Conservation (phyloP, 2,329 filamentous ascomycete species). For the Fusarium sp. region DNA sequence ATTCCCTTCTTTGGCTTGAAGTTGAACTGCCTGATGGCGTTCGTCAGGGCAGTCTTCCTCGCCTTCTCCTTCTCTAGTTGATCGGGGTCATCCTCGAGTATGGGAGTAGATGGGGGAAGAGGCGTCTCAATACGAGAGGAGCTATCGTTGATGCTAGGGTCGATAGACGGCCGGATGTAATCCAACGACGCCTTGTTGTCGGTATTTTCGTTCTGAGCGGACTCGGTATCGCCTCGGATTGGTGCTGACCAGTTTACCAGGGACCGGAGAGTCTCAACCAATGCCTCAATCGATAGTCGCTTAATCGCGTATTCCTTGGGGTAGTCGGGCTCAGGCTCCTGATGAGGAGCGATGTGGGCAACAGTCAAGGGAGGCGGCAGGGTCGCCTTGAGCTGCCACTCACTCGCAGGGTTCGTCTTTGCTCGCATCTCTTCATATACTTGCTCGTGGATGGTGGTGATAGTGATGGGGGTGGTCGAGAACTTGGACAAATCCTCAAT, state of each 20-base stretch:
- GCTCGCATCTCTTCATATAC: conserved; percentile 83
- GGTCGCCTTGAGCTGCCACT: conserved; percentile 89
- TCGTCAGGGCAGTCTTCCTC: conserved; percentile 89
- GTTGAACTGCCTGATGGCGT: conserved; percentile 92
- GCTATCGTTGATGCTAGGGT: conserved; percentile 71
- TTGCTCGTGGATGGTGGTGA: conserved; percentile 83
- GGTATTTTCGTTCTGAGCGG: conserved; percentile 41
- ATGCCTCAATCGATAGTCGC: conserved; percentile 84
- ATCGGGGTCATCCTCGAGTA: conserved; percentile 87
- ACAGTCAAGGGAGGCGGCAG: conserved; percentile 88
- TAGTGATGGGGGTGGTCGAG: conserved; percentile 79
- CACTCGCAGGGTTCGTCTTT: conserved; percentile 68
- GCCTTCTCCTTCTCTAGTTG: conserved; percentile 96
- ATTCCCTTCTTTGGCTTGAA: conserved; percentile 97
- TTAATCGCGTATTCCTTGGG: conserved; percentile 94
- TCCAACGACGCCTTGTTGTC: conserved; percentile 54
- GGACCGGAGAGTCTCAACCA: conserved; percentile 89
- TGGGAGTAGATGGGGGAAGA: conserved; percentile 71
- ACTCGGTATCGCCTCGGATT: conserved; percentile 66
- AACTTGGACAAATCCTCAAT: conserved; percentile 94
- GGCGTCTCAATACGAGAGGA: conserved; percentile 70
- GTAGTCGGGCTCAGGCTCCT: conserved; percentile 74
- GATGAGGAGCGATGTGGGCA: conserved; percentile 72
- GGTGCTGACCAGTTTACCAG: conserved; percentile 89
- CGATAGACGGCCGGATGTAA: conserved; percentile 68